Evolutionary conservation across 805 yeast genomes (phyloP).

Genomic region (Saturnispora ahearnii): DNA sequence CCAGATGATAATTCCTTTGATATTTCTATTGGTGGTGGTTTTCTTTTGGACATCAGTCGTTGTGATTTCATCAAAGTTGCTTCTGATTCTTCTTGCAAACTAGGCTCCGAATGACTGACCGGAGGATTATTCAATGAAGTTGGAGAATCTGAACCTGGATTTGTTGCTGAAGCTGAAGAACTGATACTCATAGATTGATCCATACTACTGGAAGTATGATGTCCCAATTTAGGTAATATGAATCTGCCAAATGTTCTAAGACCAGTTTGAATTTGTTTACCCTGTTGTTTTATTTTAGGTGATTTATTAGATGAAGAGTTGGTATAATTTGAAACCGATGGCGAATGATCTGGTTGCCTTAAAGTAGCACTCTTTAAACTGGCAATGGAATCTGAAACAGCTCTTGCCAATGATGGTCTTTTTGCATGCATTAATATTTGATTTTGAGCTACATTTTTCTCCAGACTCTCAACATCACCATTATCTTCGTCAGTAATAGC

Average conservation of each 20-base stretch:
- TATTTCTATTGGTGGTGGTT: not conserved
- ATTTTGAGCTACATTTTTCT: not conserved
- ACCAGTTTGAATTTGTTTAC: conserved; percentile 3
- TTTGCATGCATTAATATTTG: not conserved
- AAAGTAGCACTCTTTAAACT: not conserved
- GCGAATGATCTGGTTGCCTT: not conserved
- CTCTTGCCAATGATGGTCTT: not conserved
- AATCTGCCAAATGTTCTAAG: conserved; percentile 5
- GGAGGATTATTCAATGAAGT: not conserved
- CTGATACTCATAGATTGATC: not conserved
- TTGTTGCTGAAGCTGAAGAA: not conserved
- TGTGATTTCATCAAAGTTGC: not conserved
- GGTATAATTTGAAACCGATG: not conserved
- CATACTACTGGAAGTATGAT: not conserved
- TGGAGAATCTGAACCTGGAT: not conserved
- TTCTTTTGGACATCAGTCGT: conserved; percentile 3
- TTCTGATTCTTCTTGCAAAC: not conserved
- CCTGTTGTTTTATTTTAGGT: not conserved
- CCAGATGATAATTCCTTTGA: not conserved
- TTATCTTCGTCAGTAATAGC: not conserved
- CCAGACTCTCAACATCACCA: not conserved
- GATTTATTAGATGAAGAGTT: conserved; percentile 1
- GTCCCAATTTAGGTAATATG: conserved; percentile 2
- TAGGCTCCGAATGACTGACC: not conserved
- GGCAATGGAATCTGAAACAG: not conserved